Percentiles rank a stretch among this genome's conserved stretches.
Conservation (phyloP, 306 rosid genomes). For the Adenanthera pavonina region DNA sequence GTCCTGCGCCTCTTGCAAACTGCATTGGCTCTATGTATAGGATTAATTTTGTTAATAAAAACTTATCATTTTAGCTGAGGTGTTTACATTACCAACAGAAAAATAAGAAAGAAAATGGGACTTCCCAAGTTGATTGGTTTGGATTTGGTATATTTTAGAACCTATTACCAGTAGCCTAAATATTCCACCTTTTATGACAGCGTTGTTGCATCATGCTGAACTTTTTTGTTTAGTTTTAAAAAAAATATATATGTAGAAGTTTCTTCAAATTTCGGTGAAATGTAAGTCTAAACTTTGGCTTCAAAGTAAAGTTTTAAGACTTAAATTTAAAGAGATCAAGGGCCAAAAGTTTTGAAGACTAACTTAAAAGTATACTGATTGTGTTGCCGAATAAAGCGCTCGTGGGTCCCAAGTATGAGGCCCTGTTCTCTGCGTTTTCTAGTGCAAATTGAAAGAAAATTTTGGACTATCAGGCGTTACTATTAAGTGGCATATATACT, state of each 20-base stretch:
- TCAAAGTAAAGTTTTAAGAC: conserved; percentile 9
- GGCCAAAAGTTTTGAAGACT: background rate
- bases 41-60: background rate
- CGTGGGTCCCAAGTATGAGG: conserved; percentile 29
- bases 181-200: background rate
- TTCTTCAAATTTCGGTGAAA: background rate
- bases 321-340: background rate
- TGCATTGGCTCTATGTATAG: conserved; percentile 8
- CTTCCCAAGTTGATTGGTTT: background rate
- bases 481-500: background rate
- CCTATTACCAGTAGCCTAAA: background rate
- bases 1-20: background rate
- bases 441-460: background rate
- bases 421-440: conserved; percentile 11
- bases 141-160: background rate
- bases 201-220: no score
- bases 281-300: background rate
- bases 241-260: background rate
- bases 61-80: background rate
- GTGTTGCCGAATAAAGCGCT: conserved; percentile 22
- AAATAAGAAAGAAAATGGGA: background rate
- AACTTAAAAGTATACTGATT: background rate
- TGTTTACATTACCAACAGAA: background rate
- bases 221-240: background rate
- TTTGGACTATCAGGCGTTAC: conserved; percentile 3